Percentiles rank a stretch among this genome's conserved stretches.
These are phyloP conservation scores for Ottelia alismoides DNA, from an alignment of 106 monocot genomes.

Conservation along the genomic window DNA sequence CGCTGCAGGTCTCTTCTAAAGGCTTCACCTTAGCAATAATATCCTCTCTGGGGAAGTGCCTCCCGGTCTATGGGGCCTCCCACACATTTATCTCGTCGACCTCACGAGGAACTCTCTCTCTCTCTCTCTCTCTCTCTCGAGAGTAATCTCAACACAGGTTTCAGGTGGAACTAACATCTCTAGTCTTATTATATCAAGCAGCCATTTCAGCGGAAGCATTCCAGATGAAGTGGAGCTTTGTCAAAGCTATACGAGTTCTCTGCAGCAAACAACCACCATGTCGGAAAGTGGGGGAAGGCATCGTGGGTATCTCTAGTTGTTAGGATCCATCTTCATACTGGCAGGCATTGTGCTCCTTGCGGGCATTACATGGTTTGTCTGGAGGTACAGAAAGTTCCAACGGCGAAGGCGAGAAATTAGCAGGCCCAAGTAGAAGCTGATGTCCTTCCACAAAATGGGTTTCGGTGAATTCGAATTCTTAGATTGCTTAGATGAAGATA, in stretches of 20 bases:
- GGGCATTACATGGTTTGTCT: slow-evolving; percentile 46
- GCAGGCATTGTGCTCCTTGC: slow-evolving; percentile 18
- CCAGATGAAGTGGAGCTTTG: slow-evolving; percentile 9
- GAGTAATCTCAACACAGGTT: slow-evolving; percentile 8
- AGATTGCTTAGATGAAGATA: slow-evolving; percentile 20
- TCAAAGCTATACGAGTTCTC: slow-evolving; percentile 4
- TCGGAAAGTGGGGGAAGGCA: background rate
- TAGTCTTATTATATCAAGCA: slow-evolving; percentile 6
- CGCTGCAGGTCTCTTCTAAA: slow-evolving; percentile 23
- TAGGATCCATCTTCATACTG: slow-evolving; percentile 27
- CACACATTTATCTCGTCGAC: slow-evolving; percentile 17
- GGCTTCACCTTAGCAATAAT: slow-evolving; percentile 32
- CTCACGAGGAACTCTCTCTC: too few relatives aligned
- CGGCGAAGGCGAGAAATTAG: slow-evolving; percentile 2
- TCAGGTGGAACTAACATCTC: slow-evolving; percentile 25
- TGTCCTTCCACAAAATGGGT: slow-evolving; percentile 27
- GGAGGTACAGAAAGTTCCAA: slow-evolving; percentile 18
- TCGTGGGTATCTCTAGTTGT: slow-evolving; percentile 8
- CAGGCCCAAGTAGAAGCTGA: slow-evolving; percentile 11
- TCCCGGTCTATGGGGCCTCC: slow-evolving; percentile 19
- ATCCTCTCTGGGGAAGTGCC: slow-evolving; percentile 22
- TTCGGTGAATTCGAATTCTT: slow-evolving; percentile 21
- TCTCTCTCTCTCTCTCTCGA: too few relatives aligned
- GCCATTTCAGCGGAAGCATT: slow-evolving; percentile 9
- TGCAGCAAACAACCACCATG: slow-evolving; percentile 2